Evolutionary conservation across 2,329 filamentous ascomycete species (phyloP), one percentile per base, ranked within the genome.

Genomic region (Xylaria hypoxylon): DNA sequence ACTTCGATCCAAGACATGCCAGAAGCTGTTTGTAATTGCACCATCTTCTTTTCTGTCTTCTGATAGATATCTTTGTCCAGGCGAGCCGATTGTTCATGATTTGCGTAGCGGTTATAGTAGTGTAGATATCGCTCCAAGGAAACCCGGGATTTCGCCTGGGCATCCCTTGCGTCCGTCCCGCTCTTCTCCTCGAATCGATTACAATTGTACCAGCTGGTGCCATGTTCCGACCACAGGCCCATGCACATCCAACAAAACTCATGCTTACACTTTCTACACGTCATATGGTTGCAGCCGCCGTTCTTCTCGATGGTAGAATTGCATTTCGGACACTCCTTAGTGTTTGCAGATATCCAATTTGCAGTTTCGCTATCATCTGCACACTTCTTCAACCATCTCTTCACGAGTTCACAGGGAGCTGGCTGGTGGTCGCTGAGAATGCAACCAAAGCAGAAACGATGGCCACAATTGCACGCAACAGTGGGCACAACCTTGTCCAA

Each of bases 1-100:
- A 99, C 96, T 78, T 99, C 96, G 66, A 99, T 99, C 96, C 96
- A 99, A 0, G 94, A 97, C 89, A 99, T 94, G 69, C 93, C 94
- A 0, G 95, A 97, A 31, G 93, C 90, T 44, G 92, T 94, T 80
- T 99, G 96, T 48, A 99, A 86, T 78, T 96, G 92, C 33, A 95
- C 92, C 96, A 99, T 99, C 85, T 99, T 99, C 86, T 95, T 97
- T 80, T 99, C 95, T 0, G 96, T 98, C 86, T 97, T 97, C 56
- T 92, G 85, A 72, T 94, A 97, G 59, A 98, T 92, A 79, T 99
- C 96, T 81, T 94, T 97, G 80, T 99, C 96, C 19, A 99, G 87
- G 73, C 95, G 95, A 8, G 96, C 96, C 1, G 94, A 97, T 80
- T 98, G 96, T 79, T 99, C 96, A 81, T 99, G 96, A 80, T 99